A percentile compares a stretch with the other conserved stretches of the same genome.
Conservation (phyloP, 1,284 basidiomycete genomes). For the Ceratobasidium sp. region DNA sequence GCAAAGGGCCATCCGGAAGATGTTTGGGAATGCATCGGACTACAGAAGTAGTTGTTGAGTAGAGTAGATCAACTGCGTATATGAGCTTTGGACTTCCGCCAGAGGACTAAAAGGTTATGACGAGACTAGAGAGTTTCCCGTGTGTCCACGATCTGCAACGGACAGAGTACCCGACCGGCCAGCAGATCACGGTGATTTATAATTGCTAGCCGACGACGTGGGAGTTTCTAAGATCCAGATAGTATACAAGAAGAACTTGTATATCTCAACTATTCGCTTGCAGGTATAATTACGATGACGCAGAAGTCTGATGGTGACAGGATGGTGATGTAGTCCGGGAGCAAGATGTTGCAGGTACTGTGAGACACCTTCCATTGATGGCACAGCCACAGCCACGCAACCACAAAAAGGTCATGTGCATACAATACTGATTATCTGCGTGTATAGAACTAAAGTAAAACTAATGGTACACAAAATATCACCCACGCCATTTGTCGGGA, state of each 20-base stretch:
- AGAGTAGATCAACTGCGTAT: background rate
- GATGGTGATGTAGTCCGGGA: slow-evolving; percentile 5
- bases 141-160: background rate
- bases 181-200: background rate
- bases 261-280: background rate
- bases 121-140: background rate
- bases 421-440: background rate
- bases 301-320: background rate
- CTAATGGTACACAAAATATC: no score
- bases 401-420: slow-evolving; percentile 6
- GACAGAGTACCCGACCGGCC: background rate
- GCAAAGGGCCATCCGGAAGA: slow-evolving; percentile 41
- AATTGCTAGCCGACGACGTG: background rate
- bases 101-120: background rate
- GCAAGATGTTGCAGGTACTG: background rate
- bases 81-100: background rate
- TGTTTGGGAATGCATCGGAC: background rate
- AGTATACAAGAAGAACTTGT: background rate
- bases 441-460: background rate
- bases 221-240: slow-evolving; percentile 1
- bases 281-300: background rate
- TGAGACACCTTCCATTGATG: background rate
- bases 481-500: no score
- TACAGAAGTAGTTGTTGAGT: background rate
- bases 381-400: slow-evolving; percentile 1